phyloP scores from a whole-genome alignment of 257 asterid genomes.

The Schizonepeta tenuifolia region DNA sequence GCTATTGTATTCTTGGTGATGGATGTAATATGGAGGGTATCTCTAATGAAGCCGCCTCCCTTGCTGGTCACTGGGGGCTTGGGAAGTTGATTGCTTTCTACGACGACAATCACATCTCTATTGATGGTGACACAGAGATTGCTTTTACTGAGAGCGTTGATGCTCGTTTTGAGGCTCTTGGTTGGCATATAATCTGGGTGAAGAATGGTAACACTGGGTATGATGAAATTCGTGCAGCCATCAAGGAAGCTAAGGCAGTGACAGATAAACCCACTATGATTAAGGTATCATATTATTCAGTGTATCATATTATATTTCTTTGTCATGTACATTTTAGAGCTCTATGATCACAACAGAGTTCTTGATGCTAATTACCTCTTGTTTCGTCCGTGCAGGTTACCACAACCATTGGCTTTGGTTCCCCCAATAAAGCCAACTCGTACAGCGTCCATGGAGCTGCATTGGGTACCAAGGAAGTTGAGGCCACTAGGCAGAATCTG shows the following conservation, averaged over 20 bases:
- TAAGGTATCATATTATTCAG: slow-evolving; percentile 51
- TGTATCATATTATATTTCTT: not conserved
- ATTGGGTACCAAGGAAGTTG: slow-evolving; percentile 92
- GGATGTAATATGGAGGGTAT: slow-evolving; percentile 99
- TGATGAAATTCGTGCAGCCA: slow-evolving; percentile 95
- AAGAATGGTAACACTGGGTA: slow-evolving; percentile 93
- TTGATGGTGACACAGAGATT: slow-evolving; percentile 96
- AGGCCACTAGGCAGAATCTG: slow-evolving; percentile 92
- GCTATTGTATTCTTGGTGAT: slow-evolving; percentile 73
- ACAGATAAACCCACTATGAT: slow-evolving; percentile 91
- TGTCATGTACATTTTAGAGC: slow-evolving; percentile 1
- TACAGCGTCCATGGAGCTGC: slow-evolving; percentile 90
- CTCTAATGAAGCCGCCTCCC: slow-evolving; percentile 89
- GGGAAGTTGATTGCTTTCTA: slow-evolving; percentile 94
- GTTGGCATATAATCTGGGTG: slow-evolving; percentile 99
- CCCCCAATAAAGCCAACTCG: slow-evolving; percentile 82
- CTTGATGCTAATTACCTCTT: slow-evolving; percentile 14
- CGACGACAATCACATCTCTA: slow-evolving; percentile 93
- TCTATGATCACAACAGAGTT: slow-evolving; percentile 16
- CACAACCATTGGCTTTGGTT: slow-evolving; percentile 80
- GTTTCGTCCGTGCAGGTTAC: slow-evolving; percentile 55
- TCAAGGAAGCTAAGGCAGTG: slow-evolving; percentile 91
- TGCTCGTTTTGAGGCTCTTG: slow-evolving; percentile 85
- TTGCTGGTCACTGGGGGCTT: slow-evolving; percentile 98
- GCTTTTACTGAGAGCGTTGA: slow-evolving; percentile 90